Evolutionary conservation across 441 rosid genomes (phyloP).

Genomic region (Dalechampia spathulata): DNA sequence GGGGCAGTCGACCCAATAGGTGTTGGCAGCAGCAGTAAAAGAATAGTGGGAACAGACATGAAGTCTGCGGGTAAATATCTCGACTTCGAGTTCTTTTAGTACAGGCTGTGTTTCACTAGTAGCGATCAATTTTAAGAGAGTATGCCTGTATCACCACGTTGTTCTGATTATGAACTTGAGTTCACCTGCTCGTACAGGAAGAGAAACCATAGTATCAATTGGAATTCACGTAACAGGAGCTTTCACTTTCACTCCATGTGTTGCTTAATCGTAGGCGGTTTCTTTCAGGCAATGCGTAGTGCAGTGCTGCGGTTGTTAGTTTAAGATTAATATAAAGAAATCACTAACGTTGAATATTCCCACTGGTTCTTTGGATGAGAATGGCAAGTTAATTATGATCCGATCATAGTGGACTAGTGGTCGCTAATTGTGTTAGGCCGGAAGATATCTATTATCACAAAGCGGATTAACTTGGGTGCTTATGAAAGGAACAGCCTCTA

Average conservation of each 20-base stretch:
- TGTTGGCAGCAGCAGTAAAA: slow-evolving; percentile 62
- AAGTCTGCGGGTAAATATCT: slow-evolving; percentile 87
- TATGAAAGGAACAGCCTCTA: no score
- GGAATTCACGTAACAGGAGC: slow-evolving; percentile 16
- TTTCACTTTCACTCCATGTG: neutral
- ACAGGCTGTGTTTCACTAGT: slow-evolving; percentile 19
- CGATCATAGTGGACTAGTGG: no score
- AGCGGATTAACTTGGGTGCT: no score
- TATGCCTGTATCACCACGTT: slow-evolving; percentile 6
- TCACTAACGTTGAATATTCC: no score
- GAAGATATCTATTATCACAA: no score
- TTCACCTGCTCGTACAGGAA: slow-evolving; percentile 9
- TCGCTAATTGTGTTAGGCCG: no score
- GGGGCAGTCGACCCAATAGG: slow-evolving; percentile 67
- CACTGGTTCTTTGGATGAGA: no score
- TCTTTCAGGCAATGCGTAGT: neutral
- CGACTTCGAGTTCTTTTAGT: slow-evolving; percentile 94
- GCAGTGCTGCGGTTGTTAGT: no score
- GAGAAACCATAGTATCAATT: slow-evolving; percentile 7
- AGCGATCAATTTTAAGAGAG: slow-evolving; percentile 17
- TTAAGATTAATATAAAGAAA: no score
- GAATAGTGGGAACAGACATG: slow-evolving; percentile 48
- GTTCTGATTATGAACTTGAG: slow-evolving; percentile 17
- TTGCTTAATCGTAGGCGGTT: neutral
- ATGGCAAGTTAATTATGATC: no score